Conservation (phyloP, 768 basidiomycete genomes). For the Lentinula boryana region DNA sequence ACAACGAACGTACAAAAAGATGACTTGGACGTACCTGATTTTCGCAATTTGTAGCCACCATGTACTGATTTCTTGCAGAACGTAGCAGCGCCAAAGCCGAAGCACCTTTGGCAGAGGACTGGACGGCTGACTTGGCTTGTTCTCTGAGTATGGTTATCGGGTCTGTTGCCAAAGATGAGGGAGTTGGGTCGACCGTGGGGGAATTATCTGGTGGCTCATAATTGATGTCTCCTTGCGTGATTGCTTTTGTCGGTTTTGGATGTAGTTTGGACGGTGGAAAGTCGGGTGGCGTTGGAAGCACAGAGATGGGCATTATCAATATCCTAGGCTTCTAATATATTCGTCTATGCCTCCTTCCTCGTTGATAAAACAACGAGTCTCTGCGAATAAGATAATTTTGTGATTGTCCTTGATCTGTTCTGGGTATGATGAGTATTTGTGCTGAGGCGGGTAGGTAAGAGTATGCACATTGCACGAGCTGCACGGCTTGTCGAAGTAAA, state of each 20-base stretch:
- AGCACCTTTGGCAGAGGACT: conserved; percentile 49
- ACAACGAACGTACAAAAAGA: neutral
- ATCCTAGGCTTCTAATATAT: neutral
- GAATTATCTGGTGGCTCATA: neutral
- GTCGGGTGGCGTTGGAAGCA: neutral
- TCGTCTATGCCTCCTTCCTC: neutral
- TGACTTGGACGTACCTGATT: conserved; percentile 35
- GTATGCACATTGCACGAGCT: neutral
- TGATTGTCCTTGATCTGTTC: neutral
- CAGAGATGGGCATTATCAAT: neutral
- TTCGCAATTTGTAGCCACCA: conserved; percentile 25
- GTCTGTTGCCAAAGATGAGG: neutral
- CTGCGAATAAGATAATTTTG: neutral
- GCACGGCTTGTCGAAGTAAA: neutral
- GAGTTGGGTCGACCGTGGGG: neutral
- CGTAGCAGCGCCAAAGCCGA: conserved; percentile 57
- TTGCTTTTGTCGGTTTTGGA: neutral
- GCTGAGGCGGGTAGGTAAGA: neutral
- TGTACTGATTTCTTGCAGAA: conserved; percentile 53
- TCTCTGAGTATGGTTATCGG: neutral
- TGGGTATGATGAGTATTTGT: neutral
- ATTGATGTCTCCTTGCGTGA: neutral
- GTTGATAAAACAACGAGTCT: neutral
- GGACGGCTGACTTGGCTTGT: conserved; percentile 21
- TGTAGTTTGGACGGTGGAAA: neutral